A percentile compares a stretch with the other conserved stretches of the same genome.
Evolutionary conservation across 208 protist genomes (phyloP).

Genomic region (Angomonas ambiguus): DNA sequence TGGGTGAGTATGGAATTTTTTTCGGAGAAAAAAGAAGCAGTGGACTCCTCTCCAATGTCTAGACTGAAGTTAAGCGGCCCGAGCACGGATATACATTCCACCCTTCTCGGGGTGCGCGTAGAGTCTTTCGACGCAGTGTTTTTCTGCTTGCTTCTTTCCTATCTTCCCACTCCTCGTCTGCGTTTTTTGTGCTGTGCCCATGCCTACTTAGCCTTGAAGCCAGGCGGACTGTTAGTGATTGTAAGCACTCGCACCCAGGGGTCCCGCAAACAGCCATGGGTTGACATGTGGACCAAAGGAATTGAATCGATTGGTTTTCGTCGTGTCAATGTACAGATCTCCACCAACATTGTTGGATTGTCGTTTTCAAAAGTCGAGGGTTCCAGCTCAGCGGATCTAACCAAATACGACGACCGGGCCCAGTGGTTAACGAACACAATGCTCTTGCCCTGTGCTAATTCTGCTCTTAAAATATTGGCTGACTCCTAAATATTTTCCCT

Average conservation of each 20-base stretch:
- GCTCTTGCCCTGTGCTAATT: neutral
- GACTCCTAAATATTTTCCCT: neutral
- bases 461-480: neutral
- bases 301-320: conserved; percentile 63
- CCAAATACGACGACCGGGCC: neutral
- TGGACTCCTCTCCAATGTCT: neutral
- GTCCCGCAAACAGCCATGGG: conserved; percentile 44
- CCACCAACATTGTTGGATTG: conserved; percentile 66
- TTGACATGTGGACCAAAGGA: conserved; percentile 56
- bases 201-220: conserved; percentile 64
- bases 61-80: neutral
- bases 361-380: conserved; percentile 38
- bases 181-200: conserved; percentile 75
- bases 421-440: neutral
- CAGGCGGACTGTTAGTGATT: conserved; percentile 71
- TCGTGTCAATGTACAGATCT: conserved; percentile 58
- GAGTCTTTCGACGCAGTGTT: conserved; percentile 64
- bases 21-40: neutral
- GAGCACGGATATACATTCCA: neutral
- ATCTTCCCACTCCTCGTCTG: conserved; percentile 68
- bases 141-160: conserved; percentile 85
- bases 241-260: conserved; percentile 84
- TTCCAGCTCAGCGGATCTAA: neutral
- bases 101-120: conserved; percentile 14
- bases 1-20: conserved; percentile 65